Conservation (phyloP, 495 filamentous ascomycete genomes). For the Trichoderma virens region DNA sequence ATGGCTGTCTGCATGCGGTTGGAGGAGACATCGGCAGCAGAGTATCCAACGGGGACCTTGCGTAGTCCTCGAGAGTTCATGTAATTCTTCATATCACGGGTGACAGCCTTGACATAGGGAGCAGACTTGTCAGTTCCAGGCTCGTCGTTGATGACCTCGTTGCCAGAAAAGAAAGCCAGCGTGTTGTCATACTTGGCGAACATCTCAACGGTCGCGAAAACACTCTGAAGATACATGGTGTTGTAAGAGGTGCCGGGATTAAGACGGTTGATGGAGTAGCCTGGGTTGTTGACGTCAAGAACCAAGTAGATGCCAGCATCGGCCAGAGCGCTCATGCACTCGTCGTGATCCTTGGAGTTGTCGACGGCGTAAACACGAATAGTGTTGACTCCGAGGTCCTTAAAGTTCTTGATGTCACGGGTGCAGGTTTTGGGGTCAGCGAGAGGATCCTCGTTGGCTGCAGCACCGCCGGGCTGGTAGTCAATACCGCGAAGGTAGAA, state of each 20-base stretch:
- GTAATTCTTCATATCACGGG: slow-evolving; percentile 85
- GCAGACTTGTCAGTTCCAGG: slow-evolving; percentile 61
- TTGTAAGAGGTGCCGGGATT: slow-evolving; percentile 79
- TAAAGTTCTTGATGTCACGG: slow-evolving; percentile 79
- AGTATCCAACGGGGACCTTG: slow-evolving; percentile 84
- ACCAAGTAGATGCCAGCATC: slow-evolving; percentile 89
- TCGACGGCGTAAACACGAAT: slow-evolving; percentile 91
- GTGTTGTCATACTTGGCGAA: slow-evolving; percentile 86
- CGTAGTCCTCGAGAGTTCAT: slow-evolving; percentile 68
- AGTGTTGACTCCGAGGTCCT: slow-evolving; percentile 81
- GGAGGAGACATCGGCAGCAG: slow-evolving; percentile 74
- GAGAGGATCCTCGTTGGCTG: slow-evolving; percentile 69
- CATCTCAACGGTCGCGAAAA: slow-evolving; percentile 87
- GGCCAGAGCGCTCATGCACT: slow-evolving; percentile 73
- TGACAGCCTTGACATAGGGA: slow-evolving; percentile 88
- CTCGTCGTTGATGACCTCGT: slow-evolving; percentile 89
- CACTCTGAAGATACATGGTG: slow-evolving; percentile 78
- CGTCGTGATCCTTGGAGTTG: slow-evolving; percentile 73
- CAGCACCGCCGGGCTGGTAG: slow-evolving; percentile 90
- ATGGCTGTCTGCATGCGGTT: slow-evolving; percentile 84
- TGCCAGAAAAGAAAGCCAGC: slow-evolving; percentile 91
- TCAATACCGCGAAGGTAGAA: slow-evolving; percentile 96
- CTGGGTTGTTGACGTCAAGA: slow-evolving; percentile 60
- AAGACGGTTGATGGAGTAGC: slow-evolving; percentile 72
- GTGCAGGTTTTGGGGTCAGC: slow-evolving; percentile 61